Percentiles rank a stretch among this genome's conserved stretches.
These are phyloP conservation scores for Penicillium sp. DNA, from an alignment of 2,329 filamentous ascomycete genomes.

Conservation along the genomic window DNA sequence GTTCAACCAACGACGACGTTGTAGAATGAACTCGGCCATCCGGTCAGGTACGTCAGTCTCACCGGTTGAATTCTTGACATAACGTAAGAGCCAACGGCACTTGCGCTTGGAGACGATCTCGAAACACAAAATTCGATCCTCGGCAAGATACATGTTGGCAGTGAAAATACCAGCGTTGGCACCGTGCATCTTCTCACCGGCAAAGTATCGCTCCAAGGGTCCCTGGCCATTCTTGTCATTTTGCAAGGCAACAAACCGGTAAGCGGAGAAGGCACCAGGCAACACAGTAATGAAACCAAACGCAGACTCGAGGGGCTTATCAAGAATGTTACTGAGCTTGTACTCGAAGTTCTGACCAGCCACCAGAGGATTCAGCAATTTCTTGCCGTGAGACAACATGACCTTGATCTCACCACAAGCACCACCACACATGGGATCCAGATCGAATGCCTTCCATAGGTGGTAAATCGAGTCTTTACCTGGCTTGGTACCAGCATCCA, in stretches of 20 bases:
- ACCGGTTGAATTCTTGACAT: constrained; percentile 95
- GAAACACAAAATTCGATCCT: constrained; percentile 54
- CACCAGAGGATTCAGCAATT: constrained; percentile 88
- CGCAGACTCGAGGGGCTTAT: constrained; percentile 94
- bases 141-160: constrained; percentile 68
- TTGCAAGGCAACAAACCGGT: constrained; percentile 89
- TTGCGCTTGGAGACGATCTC: constrained; percentile 97
- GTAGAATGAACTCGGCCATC: constrained; percentile 91
- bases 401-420: constrained; percentile 99
- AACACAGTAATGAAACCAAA: constrained; percentile 98
- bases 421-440: constrained; percentile 95
- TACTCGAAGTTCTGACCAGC: constrained; percentile 99
- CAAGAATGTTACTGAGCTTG: constrained; percentile 99
- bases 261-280: constrained; percentile 97
- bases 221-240: constrained; percentile 95
- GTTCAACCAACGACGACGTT: constrained; percentile 95
- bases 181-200: constrained; percentile 92
- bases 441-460: constrained; percentile 96
- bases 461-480: constrained; percentile 95
- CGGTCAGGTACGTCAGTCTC: constrained; percentile 96
- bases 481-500: constrained; percentile 94
- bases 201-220: constrained; percentile 93
- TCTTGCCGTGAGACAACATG: constrained; percentile 84
- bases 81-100: constrained; percentile 95
- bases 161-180: constrained; percentile 94